Conservation (phyloP, 257 asterid species). For the Petunia axillaris region DNA sequence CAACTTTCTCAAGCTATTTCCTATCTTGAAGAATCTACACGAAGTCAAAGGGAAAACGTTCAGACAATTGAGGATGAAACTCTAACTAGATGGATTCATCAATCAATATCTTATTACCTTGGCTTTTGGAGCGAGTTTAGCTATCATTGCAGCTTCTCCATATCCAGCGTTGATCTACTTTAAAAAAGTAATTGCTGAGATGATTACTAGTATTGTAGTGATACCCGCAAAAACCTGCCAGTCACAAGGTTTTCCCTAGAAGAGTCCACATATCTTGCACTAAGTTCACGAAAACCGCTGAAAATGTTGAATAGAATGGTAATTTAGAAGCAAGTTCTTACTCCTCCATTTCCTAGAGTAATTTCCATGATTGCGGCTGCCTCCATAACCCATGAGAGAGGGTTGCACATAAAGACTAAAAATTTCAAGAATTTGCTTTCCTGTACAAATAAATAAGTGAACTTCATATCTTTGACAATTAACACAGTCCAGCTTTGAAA, state of each 20-base stretch:
- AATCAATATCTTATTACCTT: slow-evolving; percentile 47
- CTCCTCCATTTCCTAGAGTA: slow-evolving; percentile 99
- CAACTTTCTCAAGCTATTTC: slow-evolving; percentile 91
- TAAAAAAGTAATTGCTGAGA: slow-evolving; percentile 90
- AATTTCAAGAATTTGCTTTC: slow-evolving; percentile 90
- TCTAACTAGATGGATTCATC: not conserved
- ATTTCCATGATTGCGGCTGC: slow-evolving; percentile 99
- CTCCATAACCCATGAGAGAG: slow-evolving; percentile 99
- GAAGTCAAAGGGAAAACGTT: slow-evolving; percentile 21
- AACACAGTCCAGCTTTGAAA: not conserved
- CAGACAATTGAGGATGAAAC: not conserved
- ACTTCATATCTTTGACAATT: not conserved
- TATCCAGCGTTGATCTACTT: slow-evolving; percentile 99
- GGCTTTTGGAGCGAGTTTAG: slow-evolving; percentile 95
- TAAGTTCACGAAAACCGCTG: not conserved
- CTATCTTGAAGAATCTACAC: slow-evolving; percentile 88
- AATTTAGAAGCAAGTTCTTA: slow-evolving; percentile 40
- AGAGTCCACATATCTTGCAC: slow-evolving; percentile 24
- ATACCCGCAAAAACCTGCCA: slow-evolving; percentile 99
- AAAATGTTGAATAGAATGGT: not conserved
- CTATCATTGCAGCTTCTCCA: slow-evolving; percentile 99
- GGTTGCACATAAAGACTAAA: slow-evolving; percentile 99
- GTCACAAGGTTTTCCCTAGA: slow-evolving; percentile 96
- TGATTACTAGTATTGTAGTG: slow-evolving; percentile 80
- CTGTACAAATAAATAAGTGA: slow-evolving; percentile 40